Percentiles rank a stretch among this genome's conserved stretches.
phyloP scores from a whole-genome alignment of 345 rosid genomes.

The Pistacia atlantica region DNA sequence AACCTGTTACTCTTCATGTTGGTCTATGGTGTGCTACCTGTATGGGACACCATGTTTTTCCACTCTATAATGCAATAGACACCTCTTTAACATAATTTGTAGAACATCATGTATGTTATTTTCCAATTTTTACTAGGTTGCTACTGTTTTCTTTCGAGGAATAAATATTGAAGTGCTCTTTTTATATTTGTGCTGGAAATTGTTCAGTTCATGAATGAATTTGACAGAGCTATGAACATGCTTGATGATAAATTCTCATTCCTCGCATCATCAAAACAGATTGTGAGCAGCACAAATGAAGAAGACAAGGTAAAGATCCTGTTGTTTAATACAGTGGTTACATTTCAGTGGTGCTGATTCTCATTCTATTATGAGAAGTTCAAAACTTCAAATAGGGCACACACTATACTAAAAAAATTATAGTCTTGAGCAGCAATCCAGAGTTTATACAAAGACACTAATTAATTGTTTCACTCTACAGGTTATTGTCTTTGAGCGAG shows the following conservation, averaged over 20 bases:
- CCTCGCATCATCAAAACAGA: slow-evolving; percentile 66
- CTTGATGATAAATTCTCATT: slow-evolving; percentile 67
- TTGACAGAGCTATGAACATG: slow-evolving; percentile 70
- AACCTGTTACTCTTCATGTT: background rate
- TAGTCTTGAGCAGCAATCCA: background rate
- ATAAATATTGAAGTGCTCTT: background rate
- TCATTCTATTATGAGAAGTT: background rate
- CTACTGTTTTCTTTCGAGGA: background rate
- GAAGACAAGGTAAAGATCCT: slow-evolving; percentile 58
- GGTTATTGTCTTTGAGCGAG: slow-evolving; percentile 81
- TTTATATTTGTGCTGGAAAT: slow-evolving; percentile 17
- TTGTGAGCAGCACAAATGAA: slow-evolving; percentile 71
- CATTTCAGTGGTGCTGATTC: background rate
- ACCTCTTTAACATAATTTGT: background rate
- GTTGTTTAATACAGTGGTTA: background rate
- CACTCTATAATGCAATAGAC: background rate
- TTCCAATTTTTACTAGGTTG: background rate
- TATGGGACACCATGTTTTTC: background rate
- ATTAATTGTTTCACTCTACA: slow-evolving; percentile 31
- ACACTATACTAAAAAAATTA: background rate
- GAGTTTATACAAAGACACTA: background rate
- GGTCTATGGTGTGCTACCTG: background rate
- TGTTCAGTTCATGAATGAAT: slow-evolving; percentile 70
- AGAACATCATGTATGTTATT: background rate
- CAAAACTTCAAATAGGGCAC: background rate